phyloP scores from a whole-genome alignment of 1,284 basidiomycete genomes.

The Cryptococcus maquisensis region DNA sequence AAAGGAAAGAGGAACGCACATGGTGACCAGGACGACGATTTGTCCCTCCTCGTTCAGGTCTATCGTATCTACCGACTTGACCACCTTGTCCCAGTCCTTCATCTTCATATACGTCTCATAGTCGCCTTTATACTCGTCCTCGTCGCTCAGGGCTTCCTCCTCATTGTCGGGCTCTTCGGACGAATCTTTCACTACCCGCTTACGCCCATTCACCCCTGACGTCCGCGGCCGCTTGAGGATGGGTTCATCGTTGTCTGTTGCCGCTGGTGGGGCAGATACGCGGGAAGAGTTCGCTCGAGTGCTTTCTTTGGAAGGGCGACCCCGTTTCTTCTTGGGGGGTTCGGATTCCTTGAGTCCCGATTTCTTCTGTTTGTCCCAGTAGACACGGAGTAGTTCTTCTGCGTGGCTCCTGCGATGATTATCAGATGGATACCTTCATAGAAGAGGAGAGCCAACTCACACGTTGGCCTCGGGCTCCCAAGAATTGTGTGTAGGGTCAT shows the following conservation, averaged over 20 bases:
- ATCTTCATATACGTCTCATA: slow-evolving; percentile 36
- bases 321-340: slow-evolving; percentile 21
- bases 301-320: slow-evolving; percentile 9
- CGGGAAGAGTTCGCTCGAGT: not conserved
- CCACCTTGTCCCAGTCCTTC: slow-evolving; percentile 42
- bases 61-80: slow-evolving; percentile 38
- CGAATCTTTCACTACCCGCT: slow-evolving; percentile 25
- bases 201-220: slow-evolving; percentile 33
- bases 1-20: slow-evolving; percentile 36
- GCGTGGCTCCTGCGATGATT: slow-evolving; percentile 28
- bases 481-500: slow-evolving; percentile 46
- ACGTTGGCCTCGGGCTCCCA: slow-evolving; percentile 46
- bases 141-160: slow-evolving; percentile 55
- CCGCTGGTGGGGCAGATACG: slow-evolving; percentile 6
- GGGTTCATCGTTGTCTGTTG: not conserved
- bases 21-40: slow-evolving; percentile 40
- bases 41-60: slow-evolving; percentile 28
- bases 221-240: slow-evolving; percentile 14
- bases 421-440: not conserved
- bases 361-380: slow-evolving; percentile 29
- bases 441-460: slow-evolving; percentile 20
- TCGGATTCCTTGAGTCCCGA: not conserved
- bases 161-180: slow-evolving; percentile 51
- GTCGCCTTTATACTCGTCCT: slow-evolving; percentile 25
- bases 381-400: slow-evolving; percentile 28